A percentile compares a stretch with the other conserved stretches of the same genome.
These are phyloP conservation scores for Typha latifolia DNA, from an alignment of 176 grass and related monocot genomes.

Conservation along the genomic window DNA sequence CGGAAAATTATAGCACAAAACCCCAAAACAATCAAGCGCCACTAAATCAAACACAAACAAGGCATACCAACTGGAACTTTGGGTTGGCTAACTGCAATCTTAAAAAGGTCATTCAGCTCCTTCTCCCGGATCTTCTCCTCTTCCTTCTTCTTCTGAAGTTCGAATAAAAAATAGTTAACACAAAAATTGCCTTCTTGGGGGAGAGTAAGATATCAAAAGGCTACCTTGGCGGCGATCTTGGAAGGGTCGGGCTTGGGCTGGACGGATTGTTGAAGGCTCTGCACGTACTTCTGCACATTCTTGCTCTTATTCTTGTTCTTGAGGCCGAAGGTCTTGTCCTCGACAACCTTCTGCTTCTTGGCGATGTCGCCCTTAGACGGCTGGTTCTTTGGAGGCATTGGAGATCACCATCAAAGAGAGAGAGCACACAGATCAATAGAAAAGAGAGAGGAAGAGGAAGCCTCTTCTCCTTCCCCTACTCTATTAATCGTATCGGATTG, in stretches of 20 bases:
- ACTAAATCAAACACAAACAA: background rate
- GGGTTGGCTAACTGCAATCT: conserved; percentile 96
- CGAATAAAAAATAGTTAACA: too few species aligned
- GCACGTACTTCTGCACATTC: conserved; percentile 99
- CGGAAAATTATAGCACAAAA: background rate
- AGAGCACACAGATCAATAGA: too few species aligned
- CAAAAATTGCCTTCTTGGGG: background rate
- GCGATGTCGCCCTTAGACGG: conserved; percentile 67
- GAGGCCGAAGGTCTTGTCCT: conserved; percentile 99
- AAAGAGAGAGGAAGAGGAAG: too few species aligned
- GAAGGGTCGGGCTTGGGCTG: conserved; percentile 67
- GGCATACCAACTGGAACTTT: conserved; percentile 88
- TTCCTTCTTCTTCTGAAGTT: conserved; percentile 91
- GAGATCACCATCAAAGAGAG: too few species aligned
- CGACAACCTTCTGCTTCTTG: conserved; percentile 97
- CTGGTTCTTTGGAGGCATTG: conserved; percentile 76
- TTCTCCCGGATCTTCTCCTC: conserved; percentile 88
- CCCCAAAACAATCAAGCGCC: background rate
- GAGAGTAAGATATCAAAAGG: too few species aligned
- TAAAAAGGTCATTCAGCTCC: conserved; percentile 98
- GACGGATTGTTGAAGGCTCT: conserved; percentile 56
- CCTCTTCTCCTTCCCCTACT: too few species aligned
- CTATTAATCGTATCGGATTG: too few species aligned
- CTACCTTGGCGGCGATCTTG: conserved; percentile 73
- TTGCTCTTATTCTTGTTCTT: conserved; percentile 99